phyloP scores from a whole-genome alignment of 108 stramenopile species.

The Parmales sp. region DNA sequence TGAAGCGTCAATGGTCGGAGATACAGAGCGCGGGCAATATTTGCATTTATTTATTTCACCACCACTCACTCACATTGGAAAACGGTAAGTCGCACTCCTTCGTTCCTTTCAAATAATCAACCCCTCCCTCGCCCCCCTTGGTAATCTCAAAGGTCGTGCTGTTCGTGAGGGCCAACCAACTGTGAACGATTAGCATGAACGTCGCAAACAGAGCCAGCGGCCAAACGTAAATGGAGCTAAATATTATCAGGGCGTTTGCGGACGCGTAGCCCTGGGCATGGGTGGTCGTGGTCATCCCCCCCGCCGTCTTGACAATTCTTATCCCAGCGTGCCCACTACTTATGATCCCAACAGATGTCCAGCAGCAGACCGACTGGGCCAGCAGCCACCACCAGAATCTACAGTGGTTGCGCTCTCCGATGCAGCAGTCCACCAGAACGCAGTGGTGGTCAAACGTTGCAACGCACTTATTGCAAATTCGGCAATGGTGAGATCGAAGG shows the following conservation, averaged over 20 bases:
- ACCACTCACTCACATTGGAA: constrained; percentile 11
- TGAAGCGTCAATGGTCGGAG: background rate
- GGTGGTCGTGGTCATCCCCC: too few species aligned
- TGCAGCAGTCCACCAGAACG: constrained; percentile 60
- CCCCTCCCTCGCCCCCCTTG: constrained; percentile 29
- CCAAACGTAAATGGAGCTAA: background rate
- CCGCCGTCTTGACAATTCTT: background rate
- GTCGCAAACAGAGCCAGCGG: constrained; percentile 4
- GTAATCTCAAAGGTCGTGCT: constrained; percentile 53
- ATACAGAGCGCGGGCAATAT: background rate
- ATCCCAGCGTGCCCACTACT: constrained; percentile 16
- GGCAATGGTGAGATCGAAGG: constrained; percentile 75
- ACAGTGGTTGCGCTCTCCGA: constrained; percentile 81
- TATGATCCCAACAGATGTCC: constrained; percentile 26
- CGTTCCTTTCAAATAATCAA: constrained; percentile 57
- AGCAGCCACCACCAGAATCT: constrained; percentile 68
- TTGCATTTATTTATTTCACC: background rate
- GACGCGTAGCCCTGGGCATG: too few species aligned
- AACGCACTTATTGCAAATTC: constrained; percentile 56
- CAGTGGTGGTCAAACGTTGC: constrained; percentile 87
- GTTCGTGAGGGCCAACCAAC: constrained; percentile 38
- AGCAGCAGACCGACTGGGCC: constrained; percentile 38
- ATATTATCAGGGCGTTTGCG: background rate
- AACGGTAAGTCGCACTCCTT: constrained; percentile 49
- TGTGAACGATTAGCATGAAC: constrained; percentile 6